Evolutionary conservation across 805 yeast species (phyloP).

Genomic region (Myxozyma udenii): DNA sequence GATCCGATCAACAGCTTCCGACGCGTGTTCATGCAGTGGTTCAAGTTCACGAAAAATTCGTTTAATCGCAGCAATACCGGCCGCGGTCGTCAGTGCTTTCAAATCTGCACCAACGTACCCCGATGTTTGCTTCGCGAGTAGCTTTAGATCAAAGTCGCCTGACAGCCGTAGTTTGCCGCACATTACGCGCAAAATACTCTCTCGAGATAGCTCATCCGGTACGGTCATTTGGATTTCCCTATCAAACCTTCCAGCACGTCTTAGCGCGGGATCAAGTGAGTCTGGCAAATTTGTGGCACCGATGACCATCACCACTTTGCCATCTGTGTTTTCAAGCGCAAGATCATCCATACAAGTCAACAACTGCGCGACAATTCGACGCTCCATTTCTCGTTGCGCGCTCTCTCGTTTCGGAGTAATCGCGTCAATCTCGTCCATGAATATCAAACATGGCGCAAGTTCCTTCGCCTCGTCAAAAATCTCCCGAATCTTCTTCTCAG

Average conservation of each 20-base stretch:
- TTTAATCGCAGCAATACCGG: constrained; percentile 91
- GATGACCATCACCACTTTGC: constrained; percentile 87
- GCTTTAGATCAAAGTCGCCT: constrained; percentile 63
- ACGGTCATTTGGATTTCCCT: constrained; percentile 90
- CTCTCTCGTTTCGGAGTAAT: constrained; percentile 98
- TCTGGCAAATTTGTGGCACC: constrained; percentile 99
- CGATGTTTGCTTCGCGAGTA: constrained; percentile 87
- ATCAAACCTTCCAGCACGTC: constrained; percentile 96
- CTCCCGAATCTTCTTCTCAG: constrained; percentile 90
- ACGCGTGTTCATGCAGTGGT: constrained; percentile 3
- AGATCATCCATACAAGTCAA: constrained; percentile 90
- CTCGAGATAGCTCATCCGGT: constrained; percentile 83
- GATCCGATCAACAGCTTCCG: constrained; percentile 8
- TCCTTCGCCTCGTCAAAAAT: constrained; percentile 82
- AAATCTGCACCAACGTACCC: constrained; percentile 98
- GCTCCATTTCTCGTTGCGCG: constrained; percentile 97
- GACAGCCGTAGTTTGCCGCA: constrained; percentile 61
- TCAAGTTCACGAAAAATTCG: constrained; percentile 67
- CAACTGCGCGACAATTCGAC: constrained; percentile 92
- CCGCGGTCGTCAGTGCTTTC: constrained; percentile 86
- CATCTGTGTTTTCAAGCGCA: constrained; percentile 80
- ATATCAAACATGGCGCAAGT: constrained; percentile 87
- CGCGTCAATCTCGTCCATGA: constrained; percentile 96
- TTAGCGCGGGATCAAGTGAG: constrained; percentile 85
- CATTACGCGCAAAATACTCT: constrained; percentile 53